Percentiles rank a stretch among this genome's conserved stretches.
These are phyloP conservation scores for Penicillium desertorum DNA, from an alignment of 495 filamentous ascomycete species.

Conservation along the genomic window DNA sequence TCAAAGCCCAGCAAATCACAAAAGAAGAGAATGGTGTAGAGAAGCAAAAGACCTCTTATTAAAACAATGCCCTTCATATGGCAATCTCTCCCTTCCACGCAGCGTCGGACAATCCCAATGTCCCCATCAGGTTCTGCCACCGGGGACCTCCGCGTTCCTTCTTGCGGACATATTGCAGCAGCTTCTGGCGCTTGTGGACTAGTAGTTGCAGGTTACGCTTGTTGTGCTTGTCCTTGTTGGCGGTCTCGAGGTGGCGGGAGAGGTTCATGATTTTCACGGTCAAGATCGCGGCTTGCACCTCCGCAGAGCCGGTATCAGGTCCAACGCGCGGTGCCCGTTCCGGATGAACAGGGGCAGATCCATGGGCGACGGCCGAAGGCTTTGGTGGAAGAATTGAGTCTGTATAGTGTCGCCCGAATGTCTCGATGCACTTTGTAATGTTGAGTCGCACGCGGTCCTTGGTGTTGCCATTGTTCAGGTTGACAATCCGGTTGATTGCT, in stretches of 20 bases:
- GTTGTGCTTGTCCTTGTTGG: constrained; percentile 80
- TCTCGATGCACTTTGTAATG: constrained; percentile 76
- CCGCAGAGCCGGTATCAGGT: constrained; percentile 85
- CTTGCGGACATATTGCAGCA: constrained; percentile 77
- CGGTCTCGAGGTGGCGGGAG: constrained; percentile 55
- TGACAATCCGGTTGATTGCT: constrained; percentile 75
- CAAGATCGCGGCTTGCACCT: constrained; percentile 97
- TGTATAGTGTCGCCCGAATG: constrained; percentile 90
- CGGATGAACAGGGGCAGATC: constrained; percentile 27
- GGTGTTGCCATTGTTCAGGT: constrained; percentile 68
- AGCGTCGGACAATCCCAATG: constrained; percentile 79
- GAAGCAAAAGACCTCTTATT: constrained; percentile 14
- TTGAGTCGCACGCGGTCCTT: constrained; percentile 78
- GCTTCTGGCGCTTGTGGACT: constrained; percentile 85
- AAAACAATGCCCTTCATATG: constrained; percentile 47
- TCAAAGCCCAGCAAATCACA: constrained; percentile 12
- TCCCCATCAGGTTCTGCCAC: constrained; percentile 81
- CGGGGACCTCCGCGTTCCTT: constrained; percentile 89
- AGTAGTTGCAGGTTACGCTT: constrained; percentile 84
- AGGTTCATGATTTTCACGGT: constrained; percentile 90
- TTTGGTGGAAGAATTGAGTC: constrained; percentile 64
- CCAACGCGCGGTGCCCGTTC: constrained; percentile 70
- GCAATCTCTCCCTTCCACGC: constrained; percentile 86
- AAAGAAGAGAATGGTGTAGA: constrained; percentile 10
- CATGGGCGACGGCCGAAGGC: constrained; percentile 34